These are phyloP conservation scores for Aspergillus aculeatus DNA, from an alignment of 2,329 filamentous ascomycete genomes.

Conservation along the genomic window DNA sequence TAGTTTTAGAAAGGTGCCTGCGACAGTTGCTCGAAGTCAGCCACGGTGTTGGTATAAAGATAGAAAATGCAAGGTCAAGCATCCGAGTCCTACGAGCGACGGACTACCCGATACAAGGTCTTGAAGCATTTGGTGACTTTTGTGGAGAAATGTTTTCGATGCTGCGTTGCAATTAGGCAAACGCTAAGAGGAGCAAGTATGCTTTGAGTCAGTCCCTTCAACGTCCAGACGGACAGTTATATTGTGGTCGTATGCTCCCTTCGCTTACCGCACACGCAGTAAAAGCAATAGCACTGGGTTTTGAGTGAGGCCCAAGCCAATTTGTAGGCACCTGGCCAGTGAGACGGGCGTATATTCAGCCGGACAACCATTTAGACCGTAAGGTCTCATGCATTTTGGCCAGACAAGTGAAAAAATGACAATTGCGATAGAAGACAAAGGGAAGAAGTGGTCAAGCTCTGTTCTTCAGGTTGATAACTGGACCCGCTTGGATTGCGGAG, in stretches of 20 bases:
- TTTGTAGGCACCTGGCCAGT: too few relatives aligned
- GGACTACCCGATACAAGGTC: not conserved
- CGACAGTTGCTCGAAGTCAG: not conserved
- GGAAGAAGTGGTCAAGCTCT: not conserved
- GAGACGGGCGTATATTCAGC: too few relatives aligned
- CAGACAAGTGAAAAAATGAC: not conserved
- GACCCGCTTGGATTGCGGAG: constrained; percentile 7
- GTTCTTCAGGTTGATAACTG: not conserved
- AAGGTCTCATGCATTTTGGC: too few relatives aligned
- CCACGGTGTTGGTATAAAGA: not conserved
- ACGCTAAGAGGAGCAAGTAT: too few relatives aligned
- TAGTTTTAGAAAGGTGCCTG: not conserved
- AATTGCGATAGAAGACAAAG: not conserved
- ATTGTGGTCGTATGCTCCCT: not conserved
- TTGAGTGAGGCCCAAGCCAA: too few relatives aligned
- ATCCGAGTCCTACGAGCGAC: not conserved
- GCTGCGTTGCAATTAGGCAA: not conserved
- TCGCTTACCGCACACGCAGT: too few relatives aligned
- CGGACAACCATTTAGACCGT: too few relatives aligned
- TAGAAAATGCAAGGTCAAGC: not conserved
- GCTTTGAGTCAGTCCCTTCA: not conserved
- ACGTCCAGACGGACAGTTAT: not conserved
- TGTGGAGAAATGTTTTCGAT: not conserved
- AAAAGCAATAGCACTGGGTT: too few relatives aligned
- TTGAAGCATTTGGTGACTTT: not conserved